These are phyloP conservation scores for Fusarium odoratissimum DNA, from an alignment of 2,329 filamentous ascomycete species.

Conservation along the genomic window DNA sequence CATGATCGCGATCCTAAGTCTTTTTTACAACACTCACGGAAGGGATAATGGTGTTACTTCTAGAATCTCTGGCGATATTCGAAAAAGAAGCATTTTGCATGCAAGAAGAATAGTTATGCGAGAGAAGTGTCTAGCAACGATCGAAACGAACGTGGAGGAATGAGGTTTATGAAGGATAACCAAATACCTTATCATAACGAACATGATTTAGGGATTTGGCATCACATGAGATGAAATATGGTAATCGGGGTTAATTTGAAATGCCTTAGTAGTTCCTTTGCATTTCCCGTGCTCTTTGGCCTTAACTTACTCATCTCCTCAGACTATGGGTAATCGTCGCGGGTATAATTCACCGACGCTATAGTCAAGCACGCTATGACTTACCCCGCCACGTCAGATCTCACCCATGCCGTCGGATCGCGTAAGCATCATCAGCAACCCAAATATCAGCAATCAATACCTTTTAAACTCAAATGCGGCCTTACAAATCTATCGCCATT, in stretches of 20 bases:
- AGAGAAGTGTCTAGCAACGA: too few relatives aligned
- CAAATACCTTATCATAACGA: too few relatives aligned
- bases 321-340: not conserved
- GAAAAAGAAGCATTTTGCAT: too few relatives aligned
- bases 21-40: too few relatives aligned
- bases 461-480: not conserved
- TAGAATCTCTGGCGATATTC: too few relatives aligned
- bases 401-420: not conserved
- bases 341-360: not conserved
- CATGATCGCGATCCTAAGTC: too few relatives aligned
- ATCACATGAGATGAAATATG: not conserved
- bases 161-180: too few relatives aligned
- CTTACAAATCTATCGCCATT: not conserved
- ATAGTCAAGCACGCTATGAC: slow-evolving; percentile 1
- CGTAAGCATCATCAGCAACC: slow-evolving; percentile 1
- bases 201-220: not conserved
- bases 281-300: too few relatives aligned
- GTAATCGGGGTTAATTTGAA: not conserved
- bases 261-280: too few relatives aligned
- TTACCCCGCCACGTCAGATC: slow-evolving; percentile 5
- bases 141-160: too few relatives aligned
- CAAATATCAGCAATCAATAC: not conserved
- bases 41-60: too few relatives aligned
- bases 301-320: not conserved
- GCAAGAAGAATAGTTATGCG: too few relatives aligned